Evolutionary conservation across 768 basidiomycete species (phyloP).

Genomic region (Mycena alexandri): DNA sequence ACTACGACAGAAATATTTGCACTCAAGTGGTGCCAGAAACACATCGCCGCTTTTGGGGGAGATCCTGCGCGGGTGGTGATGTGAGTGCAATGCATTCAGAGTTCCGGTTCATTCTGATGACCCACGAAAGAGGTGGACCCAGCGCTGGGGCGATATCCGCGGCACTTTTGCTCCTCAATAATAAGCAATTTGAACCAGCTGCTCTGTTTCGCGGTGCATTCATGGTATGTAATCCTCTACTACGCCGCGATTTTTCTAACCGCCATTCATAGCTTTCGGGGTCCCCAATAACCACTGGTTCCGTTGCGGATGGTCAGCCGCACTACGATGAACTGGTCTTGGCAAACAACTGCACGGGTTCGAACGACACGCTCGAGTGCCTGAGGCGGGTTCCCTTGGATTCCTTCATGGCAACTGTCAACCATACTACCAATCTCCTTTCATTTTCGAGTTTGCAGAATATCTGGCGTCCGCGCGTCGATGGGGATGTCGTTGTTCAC

Average conservation of each 20-base stretch:
- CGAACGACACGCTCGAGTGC: conserved; percentile 48
- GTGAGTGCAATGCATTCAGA: background rate
- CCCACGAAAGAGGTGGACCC: background rate
- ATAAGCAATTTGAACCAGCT: conserved; percentile 18
- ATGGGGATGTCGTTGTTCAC: conserved; percentile 53
- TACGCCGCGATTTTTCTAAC: background rate
- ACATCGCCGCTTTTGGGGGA: conserved; percentile 24
- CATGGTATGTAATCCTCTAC: conserved; percentile 10
- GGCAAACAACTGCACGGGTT: conserved; percentile 39
- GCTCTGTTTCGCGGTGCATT: conserved; percentile 26
- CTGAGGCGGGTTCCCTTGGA: conserved; percentile 48
- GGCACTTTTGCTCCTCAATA: conserved; percentile 17
- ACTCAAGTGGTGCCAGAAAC: conserved; percentile 23
- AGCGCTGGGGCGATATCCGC: conserved; percentile 29
- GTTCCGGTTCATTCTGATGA: background rate
- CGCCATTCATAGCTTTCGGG: conserved; percentile 12
- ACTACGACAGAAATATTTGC: conserved; percentile 28
- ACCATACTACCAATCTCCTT: conserved; percentile 47
- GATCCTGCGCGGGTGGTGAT: conserved; percentile 22
- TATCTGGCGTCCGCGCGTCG: conserved; percentile 55
- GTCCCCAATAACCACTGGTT: background rate
- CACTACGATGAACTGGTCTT: conserved; percentile 21
- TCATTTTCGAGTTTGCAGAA: conserved; percentile 45
- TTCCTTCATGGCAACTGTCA: conserved; percentile 47
- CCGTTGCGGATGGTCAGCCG: conserved; percentile 26